phyloP scores from a whole-genome alignment of 768 basidiomycete genomes.

The Mycena rebaudengoi region DNA sequence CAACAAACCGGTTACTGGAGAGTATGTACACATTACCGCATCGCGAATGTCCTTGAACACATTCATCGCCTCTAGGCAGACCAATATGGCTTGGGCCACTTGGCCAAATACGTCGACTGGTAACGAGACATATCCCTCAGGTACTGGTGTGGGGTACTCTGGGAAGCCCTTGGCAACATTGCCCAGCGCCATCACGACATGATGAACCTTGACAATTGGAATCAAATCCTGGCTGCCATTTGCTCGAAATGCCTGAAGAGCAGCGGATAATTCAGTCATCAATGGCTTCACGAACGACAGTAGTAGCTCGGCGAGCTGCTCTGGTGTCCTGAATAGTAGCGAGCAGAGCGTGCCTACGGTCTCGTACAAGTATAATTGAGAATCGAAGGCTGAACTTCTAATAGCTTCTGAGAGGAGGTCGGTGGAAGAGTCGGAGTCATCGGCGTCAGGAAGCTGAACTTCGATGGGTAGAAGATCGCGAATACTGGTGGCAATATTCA shows the following conservation, averaged over 20 bases:
- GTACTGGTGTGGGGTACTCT: slow-evolving; percentile 78
- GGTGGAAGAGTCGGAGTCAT: slow-evolving; percentile 63
- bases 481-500: slow-evolving; percentile 74
- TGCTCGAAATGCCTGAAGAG: slow-evolving; percentile 59
- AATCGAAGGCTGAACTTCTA: slow-evolving; percentile 79
- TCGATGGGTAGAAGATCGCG: slow-evolving; percentile 82
- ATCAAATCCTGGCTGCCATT: slow-evolving; percentile 72
- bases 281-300: slow-evolving; percentile 86
- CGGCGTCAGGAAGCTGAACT: slow-evolving; percentile 79
- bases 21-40: slow-evolving; percentile 66
- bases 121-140: slow-evolving; percentile 73
- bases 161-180: slow-evolving; percentile 98
- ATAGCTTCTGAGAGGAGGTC: slow-evolving; percentile 85
- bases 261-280: slow-evolving; percentile 72
- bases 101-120: slow-evolving; percentile 83
- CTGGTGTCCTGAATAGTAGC: slow-evolving; percentile 69
- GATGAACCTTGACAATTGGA: slow-evolving; percentile 89
- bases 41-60: slow-evolving; percentile 87
- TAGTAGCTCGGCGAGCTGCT: slow-evolving; percentile 73
- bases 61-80: slow-evolving; percentile 90
- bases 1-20: neutral
- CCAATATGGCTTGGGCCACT: slow-evolving; percentile 86
- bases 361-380: slow-evolving; percentile 96
- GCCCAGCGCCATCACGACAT: slow-evolving; percentile 93
- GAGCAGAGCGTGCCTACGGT: slow-evolving; percentile 87